Evolutionary conservation across 306 rosid species (phyloP).

Genomic region (Trifolium repens): DNA sequence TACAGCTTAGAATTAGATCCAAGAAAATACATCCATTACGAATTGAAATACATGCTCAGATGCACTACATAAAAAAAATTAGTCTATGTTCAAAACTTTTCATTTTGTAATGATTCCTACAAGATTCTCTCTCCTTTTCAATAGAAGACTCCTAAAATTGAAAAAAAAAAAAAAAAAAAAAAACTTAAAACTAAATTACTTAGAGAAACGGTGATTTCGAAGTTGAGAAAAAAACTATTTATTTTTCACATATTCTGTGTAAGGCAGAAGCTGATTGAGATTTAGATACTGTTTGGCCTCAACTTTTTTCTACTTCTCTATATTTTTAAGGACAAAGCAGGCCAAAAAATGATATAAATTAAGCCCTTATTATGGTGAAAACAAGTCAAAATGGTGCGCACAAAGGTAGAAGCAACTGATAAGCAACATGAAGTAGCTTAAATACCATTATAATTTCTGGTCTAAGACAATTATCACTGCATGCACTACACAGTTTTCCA

Average conservation of each 20-base stretch:
- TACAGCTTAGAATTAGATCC: slow-evolving; percentile 47
- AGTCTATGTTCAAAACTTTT: not conserved
- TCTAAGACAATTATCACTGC: slow-evolving; percentile 27
- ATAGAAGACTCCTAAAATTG: not conserved
- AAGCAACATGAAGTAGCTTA: too few relatives aligned
- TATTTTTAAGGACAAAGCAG: too few relatives aligned
- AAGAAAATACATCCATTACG: slow-evolving; percentile 27
- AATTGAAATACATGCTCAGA: slow-evolving; percentile 5
- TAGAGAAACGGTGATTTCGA: not conserved
- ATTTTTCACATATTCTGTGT: not conserved
- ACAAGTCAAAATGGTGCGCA: not conserved
- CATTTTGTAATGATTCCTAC: not conserved
- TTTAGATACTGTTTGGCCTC: too few relatives aligned
- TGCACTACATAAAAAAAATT: not conserved
- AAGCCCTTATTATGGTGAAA: too few relatives aligned
- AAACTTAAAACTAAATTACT: too few relatives aligned
- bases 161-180: too few relatives aligned
- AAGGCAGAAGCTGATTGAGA: not conserved
- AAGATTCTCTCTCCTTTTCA: too few relatives aligned
- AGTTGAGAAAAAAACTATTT: not conserved
- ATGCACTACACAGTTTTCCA: slow-evolving; percentile 11
- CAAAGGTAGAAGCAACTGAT: too few relatives aligned
- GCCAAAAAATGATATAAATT: too few relatives aligned
- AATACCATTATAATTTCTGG: slow-evolving; percentile 1
- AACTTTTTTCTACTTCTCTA: too few relatives aligned